Percentiles rank a stretch among this genome's conserved stretches.
Evolutionary conservation across 2,329 filamentous ascomycete species (phyloP).

Genomic region (Ophiocordyceps robertsii): DNA sequence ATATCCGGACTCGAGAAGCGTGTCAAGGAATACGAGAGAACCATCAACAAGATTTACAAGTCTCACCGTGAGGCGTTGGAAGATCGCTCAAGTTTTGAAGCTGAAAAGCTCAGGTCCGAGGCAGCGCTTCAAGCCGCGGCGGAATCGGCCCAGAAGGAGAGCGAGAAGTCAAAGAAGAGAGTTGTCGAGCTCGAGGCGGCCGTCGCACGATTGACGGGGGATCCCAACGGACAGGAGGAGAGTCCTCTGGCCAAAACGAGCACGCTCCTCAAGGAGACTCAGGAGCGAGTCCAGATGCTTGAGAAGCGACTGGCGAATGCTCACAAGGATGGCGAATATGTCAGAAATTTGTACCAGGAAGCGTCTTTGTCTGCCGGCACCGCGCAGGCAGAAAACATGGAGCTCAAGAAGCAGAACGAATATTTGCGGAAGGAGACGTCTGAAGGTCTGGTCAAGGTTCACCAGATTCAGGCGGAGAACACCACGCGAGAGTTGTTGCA

Average conservation of each 20-base stretch:
- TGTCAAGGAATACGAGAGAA: slow-evolving; percentile 30
- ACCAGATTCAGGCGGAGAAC: slow-evolving; percentile 27
- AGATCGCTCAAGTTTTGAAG: slow-evolving; percentile 35
- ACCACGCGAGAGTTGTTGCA: slow-evolving; percentile 20
- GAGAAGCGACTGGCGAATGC: slow-evolving; percentile 26
- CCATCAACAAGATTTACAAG: slow-evolving; percentile 29
- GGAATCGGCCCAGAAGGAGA: slow-evolving; percentile 16
- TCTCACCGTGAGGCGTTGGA: slow-evolving; percentile 35
- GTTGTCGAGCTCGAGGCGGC: slow-evolving; percentile 22
- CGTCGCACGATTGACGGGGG: slow-evolving; percentile 14
- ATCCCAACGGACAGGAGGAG: slow-evolving; percentile 9
- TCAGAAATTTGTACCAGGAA: slow-evolving; percentile 44
- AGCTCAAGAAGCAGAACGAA: slow-evolving; percentile 26
- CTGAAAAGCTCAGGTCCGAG: slow-evolving; percentile 27
- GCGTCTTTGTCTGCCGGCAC: slow-evolving; percentile 34
- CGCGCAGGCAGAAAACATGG: slow-evolving; percentile 30
- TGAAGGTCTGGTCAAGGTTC: slow-evolving; percentile 32
- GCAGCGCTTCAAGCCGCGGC: slow-evolving; percentile 13
- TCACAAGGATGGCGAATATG: slow-evolving; percentile 40
- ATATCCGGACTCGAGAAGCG: slow-evolving; percentile 31
- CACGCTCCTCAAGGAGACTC: slow-evolving; percentile 21
- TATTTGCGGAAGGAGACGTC: slow-evolving; percentile 27
- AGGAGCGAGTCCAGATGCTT: slow-evolving; percentile 24
- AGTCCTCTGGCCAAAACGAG: slow-evolving; percentile 13
- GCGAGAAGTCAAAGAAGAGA: slow-evolving; percentile 22